phyloP scores from a whole-genome alignment of 306 rosid species.

The Delonix regia region DNA sequence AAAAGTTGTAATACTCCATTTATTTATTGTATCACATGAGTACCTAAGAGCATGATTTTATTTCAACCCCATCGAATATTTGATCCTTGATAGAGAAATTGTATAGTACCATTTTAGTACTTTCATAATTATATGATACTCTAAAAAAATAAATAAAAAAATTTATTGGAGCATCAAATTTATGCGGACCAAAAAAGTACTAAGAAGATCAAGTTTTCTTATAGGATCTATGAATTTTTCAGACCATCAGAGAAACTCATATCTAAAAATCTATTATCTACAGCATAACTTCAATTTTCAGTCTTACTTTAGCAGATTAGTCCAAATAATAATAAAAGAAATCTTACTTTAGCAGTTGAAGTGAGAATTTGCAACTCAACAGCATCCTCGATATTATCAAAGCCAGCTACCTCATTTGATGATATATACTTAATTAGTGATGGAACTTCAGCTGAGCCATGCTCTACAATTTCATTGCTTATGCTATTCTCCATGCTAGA shows the following conservation, averaged over 20 bases:
- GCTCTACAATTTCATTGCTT: conserved; percentile 17
- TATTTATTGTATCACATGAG: not conserved
- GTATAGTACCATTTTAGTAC: not conserved
- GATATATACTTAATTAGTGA: conserved; percentile 52
- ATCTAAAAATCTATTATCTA: not conserved
- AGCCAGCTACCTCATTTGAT: conserved; percentile 49
- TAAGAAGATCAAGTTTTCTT: not conserved
- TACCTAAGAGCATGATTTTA: not conserved
- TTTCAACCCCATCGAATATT: not conserved
- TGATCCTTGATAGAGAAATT: no score
- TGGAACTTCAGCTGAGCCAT: conserved; percentile 49
- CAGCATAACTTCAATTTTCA: not conserved
- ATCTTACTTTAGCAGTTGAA: conserved; percentile 51
- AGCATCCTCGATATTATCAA: conserved; percentile 39
- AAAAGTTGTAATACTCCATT: no score
- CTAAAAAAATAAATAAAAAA: not conserved
- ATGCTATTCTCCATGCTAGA: conserved; percentile 42
- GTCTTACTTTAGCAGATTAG: no score
- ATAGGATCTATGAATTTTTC: not conserved
- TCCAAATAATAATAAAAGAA: no score
- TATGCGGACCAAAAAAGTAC: not conserved
- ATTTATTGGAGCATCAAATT: not conserved
- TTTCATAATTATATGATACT: no score
- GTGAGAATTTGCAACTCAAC: conserved; percentile 33
- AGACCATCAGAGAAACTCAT: not conserved